These are phyloP conservation scores for Martiniozyma asiatica DNA, from an alignment of 1,139 yeast species.

Conservation along the genomic window DNA sequence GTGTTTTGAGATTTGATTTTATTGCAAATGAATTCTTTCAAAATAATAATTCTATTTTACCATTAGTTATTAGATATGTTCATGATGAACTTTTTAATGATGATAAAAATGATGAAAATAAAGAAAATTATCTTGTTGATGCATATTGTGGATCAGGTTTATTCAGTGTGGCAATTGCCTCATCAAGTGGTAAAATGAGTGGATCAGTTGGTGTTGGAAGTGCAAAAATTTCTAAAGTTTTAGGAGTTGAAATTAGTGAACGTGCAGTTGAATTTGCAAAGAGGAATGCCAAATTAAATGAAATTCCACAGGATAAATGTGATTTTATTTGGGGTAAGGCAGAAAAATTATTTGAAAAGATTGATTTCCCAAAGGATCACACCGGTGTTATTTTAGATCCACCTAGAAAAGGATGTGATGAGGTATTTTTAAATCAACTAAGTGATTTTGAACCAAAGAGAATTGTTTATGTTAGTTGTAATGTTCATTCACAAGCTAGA, in stretches of 20 bases:
- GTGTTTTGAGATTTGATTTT: slow-evolving; percentile 59
- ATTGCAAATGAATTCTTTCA: slow-evolving; percentile 95
- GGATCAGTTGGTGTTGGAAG: slow-evolving; percentile 4
- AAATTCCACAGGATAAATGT: slow-evolving; percentile 49
- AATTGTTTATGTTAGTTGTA: slow-evolving; percentile 88
- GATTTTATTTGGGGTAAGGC: slow-evolving; percentile 86
- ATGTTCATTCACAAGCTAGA: slow-evolving; percentile 95
- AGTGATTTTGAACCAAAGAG: slow-evolving; percentile 74
- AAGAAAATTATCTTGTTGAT: slow-evolving; percentile 71
- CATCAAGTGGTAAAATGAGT: slow-evolving; percentile 2
- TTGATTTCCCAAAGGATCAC: slow-evolving; percentile 56
- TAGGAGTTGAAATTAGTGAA: slow-evolving; percentile 91
- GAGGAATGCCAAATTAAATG: slow-evolving; percentile 65
- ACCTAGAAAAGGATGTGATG: slow-evolving; percentile 94
- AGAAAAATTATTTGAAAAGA: slow-evolving; percentile 71
- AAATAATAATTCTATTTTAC: slow-evolving; percentile 84
- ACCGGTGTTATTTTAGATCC: slow-evolving; percentile 94
- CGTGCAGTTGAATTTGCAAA: slow-evolving; percentile 85
- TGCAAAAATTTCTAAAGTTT: slow-evolving; percentile 62
- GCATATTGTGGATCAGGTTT: slow-evolving; percentile 97
- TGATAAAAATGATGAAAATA: slow-evolving; percentile 28
- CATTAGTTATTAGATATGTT: slow-evolving; percentile 71
- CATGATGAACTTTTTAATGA: slow-evolving; percentile 44
- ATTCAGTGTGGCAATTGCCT: slow-evolving; percentile 76
- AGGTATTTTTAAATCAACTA: slow-evolving; percentile 71